A percentile compares a stretch with the other conserved stretches of the same genome.
These are phyloP conservation scores for Oenanthe javanica DNA, from an alignment of 140 eudicot genomes.

Conservation along the genomic window DNA sequence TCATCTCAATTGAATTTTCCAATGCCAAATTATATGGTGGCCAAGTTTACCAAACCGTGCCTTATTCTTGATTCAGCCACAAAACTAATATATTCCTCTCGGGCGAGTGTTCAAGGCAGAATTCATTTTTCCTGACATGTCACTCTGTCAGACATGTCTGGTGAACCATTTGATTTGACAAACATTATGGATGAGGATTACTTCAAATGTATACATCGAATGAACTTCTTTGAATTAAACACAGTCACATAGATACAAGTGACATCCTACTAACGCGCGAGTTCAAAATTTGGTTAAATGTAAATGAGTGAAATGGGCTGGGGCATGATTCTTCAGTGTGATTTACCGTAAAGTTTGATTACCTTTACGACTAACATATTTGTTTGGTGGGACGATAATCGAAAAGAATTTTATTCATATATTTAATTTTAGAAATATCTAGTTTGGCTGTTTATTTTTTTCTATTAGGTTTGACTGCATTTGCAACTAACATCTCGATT, in stretches of 20 bases:
- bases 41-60: slow-evolving; percentile 13
- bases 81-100: not conserved
- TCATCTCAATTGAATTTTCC: slow-evolving; percentile 19
- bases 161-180: not conserved
- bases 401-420: no score
- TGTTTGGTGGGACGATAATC: no score
- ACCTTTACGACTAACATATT: no score
- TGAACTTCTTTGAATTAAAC: not conserved
- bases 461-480: no score
- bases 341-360: no score
- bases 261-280: no score
- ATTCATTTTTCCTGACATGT: not conserved
- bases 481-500: no score
- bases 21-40: slow-evolving; percentile 6
- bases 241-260: not conserved
- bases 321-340: no score
- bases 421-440: no score
- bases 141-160: not conserved
- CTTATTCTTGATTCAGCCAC: not conserved
- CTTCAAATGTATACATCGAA: not conserved
- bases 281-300: no score
- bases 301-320: no score
- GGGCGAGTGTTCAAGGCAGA: not conserved
- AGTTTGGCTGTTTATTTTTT: no score
- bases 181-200: not conserved